Evolutionary conservation across 1,139 yeast genomes (phyloP).

Genomic region (Zygosaccharomyces sapae): DNA sequence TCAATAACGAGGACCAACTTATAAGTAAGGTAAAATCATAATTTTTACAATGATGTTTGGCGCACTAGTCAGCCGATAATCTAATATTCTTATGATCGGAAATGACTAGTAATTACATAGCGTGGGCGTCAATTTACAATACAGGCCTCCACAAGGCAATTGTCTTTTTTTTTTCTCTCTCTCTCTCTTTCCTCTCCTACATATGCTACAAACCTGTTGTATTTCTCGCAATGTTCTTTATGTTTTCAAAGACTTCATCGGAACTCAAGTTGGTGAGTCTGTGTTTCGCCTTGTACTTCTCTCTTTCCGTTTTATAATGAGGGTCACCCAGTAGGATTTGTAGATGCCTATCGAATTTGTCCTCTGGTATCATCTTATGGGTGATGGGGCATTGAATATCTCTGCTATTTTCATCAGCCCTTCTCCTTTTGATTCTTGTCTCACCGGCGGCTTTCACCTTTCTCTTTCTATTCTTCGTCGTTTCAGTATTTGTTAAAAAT

Average conservation of each 20-base stretch:
- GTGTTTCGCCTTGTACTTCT: constrained; percentile 59
- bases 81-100: no score
- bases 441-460: constrained; percentile 69
- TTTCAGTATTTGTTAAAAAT: constrained; percentile 29
- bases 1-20: no score
- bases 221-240: constrained; percentile 47
- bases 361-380: constrained; percentile 63
- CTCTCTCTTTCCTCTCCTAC: no score
- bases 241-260: constrained; percentile 69
- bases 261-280: constrained; percentile 61
- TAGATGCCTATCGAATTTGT: constrained; percentile 69
- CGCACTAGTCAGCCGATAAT: no score
- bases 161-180: no score
- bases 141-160: no score
- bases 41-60: no score
- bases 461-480: constrained; percentile 42
- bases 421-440: constrained; percentile 45
- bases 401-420: constrained; percentile 26
- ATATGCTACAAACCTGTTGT: not conserved
- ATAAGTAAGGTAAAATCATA: no score
- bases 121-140: no score
- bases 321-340: constrained; percentile 75
- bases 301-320: constrained; percentile 65
- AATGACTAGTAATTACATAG: no score
- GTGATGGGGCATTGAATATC: constrained; percentile 70